phyloP scores from a whole-genome alignment of 805 yeast species.

The Candida succiphila region DNA sequence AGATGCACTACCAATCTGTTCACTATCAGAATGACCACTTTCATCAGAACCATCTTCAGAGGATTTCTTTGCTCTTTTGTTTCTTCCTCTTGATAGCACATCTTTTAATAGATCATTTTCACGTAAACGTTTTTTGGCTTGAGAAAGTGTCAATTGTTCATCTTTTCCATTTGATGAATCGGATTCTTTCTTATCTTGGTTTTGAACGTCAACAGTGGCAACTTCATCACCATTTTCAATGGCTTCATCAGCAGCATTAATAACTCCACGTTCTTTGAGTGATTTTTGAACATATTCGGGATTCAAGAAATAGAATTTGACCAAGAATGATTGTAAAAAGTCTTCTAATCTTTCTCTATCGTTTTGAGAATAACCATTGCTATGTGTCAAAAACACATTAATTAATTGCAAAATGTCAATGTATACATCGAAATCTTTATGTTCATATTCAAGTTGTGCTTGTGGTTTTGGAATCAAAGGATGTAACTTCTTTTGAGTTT shows the following conservation, averaged over 20 bases:
- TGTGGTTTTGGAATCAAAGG: conserved; percentile 86
- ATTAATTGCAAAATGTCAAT: conserved; percentile 65
- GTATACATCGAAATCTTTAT: conserved; percentile 59
- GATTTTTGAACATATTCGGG: conserved; percentile 35
- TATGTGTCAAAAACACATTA: conserved; percentile 53
- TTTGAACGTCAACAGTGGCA: conserved; percentile 13
- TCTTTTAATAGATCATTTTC: conserved; percentile 53
- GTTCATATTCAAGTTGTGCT: conserved; percentile 47
- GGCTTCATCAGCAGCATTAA: conserved; percentile 7
- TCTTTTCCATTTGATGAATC: conserved; percentile 15
- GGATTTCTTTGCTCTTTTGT: conserved; percentile 19
- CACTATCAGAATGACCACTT: conserved; percentile 6
- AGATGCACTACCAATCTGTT: conserved; percentile 13
- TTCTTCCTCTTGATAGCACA: conserved; percentile 45
- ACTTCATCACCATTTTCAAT: conserved; percentile 1
- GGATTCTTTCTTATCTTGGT: conserved; percentile 12
- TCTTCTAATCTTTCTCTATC: conserved; percentile 73
- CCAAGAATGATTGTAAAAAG: conserved; percentile 60
- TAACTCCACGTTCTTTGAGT: conserved; percentile 23
- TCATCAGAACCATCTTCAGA: conserved; percentile 3
- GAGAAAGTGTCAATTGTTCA: conserved; percentile 16
- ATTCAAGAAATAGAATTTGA: conserved; percentile 60
- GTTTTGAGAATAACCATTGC: conserved; percentile 65
- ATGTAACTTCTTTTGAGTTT: conserved; percentile 73
- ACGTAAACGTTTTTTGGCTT: conserved; percentile 34